These are phyloP conservation scores for Rhynchosporium agropyri DNA, from an alignment of 2,329 filamentous ascomycete genomes.

Conservation along the genomic window DNA sequence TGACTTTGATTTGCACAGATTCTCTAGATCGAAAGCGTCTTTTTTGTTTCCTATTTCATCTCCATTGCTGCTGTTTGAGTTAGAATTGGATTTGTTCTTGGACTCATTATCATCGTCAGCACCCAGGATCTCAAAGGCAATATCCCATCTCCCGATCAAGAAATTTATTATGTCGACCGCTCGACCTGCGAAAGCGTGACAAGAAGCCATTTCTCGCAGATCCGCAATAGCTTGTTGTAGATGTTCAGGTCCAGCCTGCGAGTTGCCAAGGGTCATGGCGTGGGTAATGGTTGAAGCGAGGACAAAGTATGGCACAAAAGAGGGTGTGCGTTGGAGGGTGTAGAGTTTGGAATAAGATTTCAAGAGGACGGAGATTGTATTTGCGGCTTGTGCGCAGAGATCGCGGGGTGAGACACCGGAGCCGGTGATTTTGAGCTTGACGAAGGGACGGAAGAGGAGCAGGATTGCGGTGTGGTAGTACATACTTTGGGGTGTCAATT, in stretches of 20 bases:
- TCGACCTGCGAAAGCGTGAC: slow-evolving; percentile 38
- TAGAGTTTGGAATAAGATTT: slow-evolving; percentile 41
- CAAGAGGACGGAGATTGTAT: slow-evolving; percentile 43
- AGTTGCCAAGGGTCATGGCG: slow-evolving; percentile 34
- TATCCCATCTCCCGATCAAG: slow-evolving; percentile 60
- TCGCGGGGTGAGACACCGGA: slow-evolving; percentile 38
- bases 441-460: slow-evolving; percentile 71
- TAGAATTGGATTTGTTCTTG: too few species aligned
- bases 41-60: too few species aligned
- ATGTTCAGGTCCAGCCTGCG: slow-evolving; percentile 44
- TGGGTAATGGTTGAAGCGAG: slow-evolving; percentile 38
- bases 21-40: neutral
- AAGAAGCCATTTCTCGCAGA: slow-evolving; percentile 60
- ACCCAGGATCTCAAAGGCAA: slow-evolving; percentile 51
- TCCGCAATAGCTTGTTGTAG: slow-evolving; percentile 58
- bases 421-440: slow-evolving; percentile 37
- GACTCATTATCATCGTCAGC: slow-evolving; percentile 40
- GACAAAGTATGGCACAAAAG: slow-evolving; percentile 42
- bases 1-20: slow-evolving; percentile 23
- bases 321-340: slow-evolving; percentile 40
- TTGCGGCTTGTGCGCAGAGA: slow-evolving; percentile 41
- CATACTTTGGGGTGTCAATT: slow-evolving; percentile 53
- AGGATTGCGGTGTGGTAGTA: slow-evolving; percentile 72
- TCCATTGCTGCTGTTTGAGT: too few species aligned
- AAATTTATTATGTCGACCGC: slow-evolving; percentile 54